These are phyloP conservation scores for Colletotrichum coccodes DNA, from an alignment of 2,329 filamentous ascomycete species.

Conservation along the genomic window DNA sequence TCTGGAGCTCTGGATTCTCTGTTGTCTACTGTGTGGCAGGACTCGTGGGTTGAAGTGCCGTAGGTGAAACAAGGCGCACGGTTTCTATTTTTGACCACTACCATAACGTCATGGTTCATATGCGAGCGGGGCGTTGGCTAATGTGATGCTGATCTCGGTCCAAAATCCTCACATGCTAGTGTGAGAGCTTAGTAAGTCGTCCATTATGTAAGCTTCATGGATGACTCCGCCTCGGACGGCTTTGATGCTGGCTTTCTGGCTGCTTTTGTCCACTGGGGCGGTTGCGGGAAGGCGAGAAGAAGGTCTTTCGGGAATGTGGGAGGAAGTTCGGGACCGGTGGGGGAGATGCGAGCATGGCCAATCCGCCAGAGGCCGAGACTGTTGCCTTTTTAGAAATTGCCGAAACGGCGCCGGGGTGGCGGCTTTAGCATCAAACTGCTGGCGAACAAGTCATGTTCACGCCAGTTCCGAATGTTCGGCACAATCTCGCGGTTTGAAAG, in stretches of 20 bases:
- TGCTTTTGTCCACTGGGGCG: background rate
- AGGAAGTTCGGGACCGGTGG: constrained; percentile 21
- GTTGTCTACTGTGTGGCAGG: background rate
- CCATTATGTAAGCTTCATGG: constrained; percentile 19
- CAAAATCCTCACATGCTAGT: background rate
- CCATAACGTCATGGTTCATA: constrained; percentile 21
- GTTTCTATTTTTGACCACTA: constrained; percentile 30
- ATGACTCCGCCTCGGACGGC: background rate
- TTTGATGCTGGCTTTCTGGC: background rate
- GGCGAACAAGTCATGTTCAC: background rate
- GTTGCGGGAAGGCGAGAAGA: background rate
- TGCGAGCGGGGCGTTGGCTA: background rate
- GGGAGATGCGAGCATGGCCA: constrained; percentile 3
- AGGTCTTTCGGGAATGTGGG: constrained; percentile 19
- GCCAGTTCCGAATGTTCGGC: background rate
- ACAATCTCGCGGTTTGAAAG: background rate
- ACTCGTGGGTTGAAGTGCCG: constrained; percentile 13
- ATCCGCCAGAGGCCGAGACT: constrained; percentile 4
- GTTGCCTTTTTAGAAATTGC: background rate
- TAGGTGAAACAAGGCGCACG: constrained; percentile 28
- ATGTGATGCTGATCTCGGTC: constrained; percentile 20
- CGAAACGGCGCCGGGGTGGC: constrained; percentile 26
- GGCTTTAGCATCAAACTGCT: background rate
- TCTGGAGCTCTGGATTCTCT: background rate
- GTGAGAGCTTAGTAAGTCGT: background rate